A percentile compares a stretch with the other conserved stretches of the same genome.
These are phyloP conservation scores for Solanum virginianum DNA, from an alignment of 257 asterid genomes.

Conservation along the genomic window DNA sequence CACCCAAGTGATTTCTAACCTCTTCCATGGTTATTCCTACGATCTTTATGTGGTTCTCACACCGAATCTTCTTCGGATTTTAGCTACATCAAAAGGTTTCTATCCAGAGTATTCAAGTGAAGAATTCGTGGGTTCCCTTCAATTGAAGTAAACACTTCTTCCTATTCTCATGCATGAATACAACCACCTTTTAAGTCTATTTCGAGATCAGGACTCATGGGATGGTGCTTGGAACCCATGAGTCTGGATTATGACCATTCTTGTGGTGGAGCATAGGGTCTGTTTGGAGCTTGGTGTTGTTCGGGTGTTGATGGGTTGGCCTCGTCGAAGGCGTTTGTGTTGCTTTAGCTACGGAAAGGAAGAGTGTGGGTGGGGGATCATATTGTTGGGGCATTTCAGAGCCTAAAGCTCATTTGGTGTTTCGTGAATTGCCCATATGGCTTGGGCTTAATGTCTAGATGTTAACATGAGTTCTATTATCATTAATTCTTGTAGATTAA, in stretches of 20 bases:
- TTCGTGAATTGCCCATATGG: background rate
- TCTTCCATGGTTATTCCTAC: no score
- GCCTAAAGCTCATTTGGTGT: background rate
- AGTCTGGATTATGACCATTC: background rate
- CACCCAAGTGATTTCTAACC: no score
- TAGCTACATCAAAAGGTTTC: no score
- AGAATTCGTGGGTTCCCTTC: background rate
- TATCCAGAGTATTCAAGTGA: background rate
- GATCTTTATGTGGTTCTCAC: no score
- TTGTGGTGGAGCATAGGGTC: background rate
- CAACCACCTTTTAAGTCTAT: background rate
- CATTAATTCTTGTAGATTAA: no score
- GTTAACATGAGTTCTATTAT: background rate
- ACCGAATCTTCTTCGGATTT: no score
- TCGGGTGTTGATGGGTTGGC: background rate
- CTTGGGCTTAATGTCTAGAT: background rate
- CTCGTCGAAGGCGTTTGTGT: background rate
- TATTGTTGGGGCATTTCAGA: background rate
- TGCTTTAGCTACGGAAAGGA: background rate
- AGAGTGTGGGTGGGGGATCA: background rate
- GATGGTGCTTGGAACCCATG: background rate
- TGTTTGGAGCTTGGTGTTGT: background rate
- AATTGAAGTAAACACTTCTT: background rate
- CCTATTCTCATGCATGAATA: background rate
- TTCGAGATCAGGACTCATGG: background rate